phyloP scores from a whole-genome alignment of 1,139 yeast species.

The Diutina scorzettiae region DNA sequence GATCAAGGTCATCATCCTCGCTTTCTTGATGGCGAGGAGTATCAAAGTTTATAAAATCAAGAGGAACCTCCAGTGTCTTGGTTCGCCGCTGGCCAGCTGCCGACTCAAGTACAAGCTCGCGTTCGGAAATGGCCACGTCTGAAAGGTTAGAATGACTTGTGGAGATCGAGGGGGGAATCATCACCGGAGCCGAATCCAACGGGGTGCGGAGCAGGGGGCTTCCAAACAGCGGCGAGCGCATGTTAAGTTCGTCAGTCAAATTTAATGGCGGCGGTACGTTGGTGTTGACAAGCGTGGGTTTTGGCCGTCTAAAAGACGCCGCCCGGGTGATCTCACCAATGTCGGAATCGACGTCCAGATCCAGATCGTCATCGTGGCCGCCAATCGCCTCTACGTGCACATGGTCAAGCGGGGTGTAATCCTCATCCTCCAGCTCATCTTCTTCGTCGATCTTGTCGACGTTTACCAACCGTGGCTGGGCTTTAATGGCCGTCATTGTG shows the following conservation, averaged over 20 bases:
- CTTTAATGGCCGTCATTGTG: conserved; percentile 60
- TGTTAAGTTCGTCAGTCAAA: background rate
- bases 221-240: background rate
- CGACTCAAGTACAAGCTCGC: conserved; percentile 1
- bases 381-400: background rate
- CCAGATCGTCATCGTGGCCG: conserved; percentile 11
- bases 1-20: background rate
- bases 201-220: conserved; percentile 2
- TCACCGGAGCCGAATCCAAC: background rate
- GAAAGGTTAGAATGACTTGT: background rate
- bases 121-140: conserved; percentile 4
- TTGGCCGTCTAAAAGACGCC: conserved; percentile 21
- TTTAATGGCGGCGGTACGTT: background rate
- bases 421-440: conserved; percentile 30
- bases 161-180: background rate
- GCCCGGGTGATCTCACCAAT: conserved; percentile 32
- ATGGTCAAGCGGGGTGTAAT: conserved; percentile 10
- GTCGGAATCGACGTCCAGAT: conserved; percentile 36
- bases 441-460: conserved; percentile 42
- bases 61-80: background rate
- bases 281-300: background rate
- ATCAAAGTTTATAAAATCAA: conserved; percentile 4
- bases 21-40: background rate
- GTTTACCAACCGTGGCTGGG: conserved; percentile 53
- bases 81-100: background rate